Percentiles rank a stretch among this genome's conserved stretches.
Evolutionary conservation across 1,139 yeast genomes (phyloP).

Genomic region (Schizosaccharomyces versatilis): DNA sequence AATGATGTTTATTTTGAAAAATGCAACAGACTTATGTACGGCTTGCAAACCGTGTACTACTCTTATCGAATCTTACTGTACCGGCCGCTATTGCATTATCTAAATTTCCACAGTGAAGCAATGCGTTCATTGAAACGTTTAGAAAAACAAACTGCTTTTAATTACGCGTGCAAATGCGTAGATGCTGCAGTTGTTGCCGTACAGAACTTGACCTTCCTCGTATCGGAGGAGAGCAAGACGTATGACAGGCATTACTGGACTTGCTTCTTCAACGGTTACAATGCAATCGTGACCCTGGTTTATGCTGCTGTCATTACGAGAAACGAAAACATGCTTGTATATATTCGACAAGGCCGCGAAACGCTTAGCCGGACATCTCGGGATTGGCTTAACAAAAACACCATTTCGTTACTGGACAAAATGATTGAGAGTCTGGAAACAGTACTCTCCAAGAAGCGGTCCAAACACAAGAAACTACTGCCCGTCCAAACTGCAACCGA

Average conservation of each 20-base stretch:
- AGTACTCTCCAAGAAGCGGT: too few species aligned
- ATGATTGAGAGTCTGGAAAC: background rate
- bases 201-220: background rate
- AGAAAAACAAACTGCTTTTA: background rate
- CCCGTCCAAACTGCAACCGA: too few species aligned
- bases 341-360: background rate
- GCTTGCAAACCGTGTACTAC: slow-evolving; percentile 47
- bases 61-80: slow-evolving; percentile 71
- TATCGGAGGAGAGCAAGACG: background rate
- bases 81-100: slow-evolving; percentile 77
- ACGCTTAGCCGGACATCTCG: background rate
- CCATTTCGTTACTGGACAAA: background rate
- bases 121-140: background rate
- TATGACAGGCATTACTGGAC: background rate
- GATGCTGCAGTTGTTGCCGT: background rate
- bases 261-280: background rate
- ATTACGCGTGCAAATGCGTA: background rate
- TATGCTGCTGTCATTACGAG: background rate
- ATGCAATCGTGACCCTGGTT: background rate
- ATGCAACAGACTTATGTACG: slow-evolving; percentile 40
- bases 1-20: slow-evolving; percentile 31
- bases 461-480: too few species aligned
- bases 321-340: background rate
- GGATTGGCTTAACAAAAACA: background rate
- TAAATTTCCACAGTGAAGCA: slow-evolving; percentile 15